Percentiles rank a stretch among this genome's conserved stretches.
Evolutionary conservation across 1,284 basidiomycete species (phyloP).

Genomic region (Mycosarcoma maydis): DNA sequence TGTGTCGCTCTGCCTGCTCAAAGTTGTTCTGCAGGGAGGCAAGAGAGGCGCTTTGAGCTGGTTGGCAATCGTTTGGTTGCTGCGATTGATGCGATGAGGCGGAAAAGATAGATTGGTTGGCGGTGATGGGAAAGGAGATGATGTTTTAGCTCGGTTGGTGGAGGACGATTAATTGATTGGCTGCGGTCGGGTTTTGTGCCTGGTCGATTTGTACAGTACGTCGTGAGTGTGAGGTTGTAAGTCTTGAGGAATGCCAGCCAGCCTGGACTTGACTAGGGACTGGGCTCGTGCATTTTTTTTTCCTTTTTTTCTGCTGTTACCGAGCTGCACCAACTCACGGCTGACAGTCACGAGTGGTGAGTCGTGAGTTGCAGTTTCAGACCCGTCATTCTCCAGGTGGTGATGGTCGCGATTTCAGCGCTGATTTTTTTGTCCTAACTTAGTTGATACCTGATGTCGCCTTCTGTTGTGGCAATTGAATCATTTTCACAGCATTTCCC

Average conservation of each 20-base stretch:
- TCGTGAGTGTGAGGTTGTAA: too few species aligned
- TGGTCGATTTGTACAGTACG: too few species aligned
- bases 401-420: too few species aligned
- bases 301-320: background rate
- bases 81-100: background rate
- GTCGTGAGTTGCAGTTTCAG: too few species aligned
- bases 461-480: conserved; percentile 1
- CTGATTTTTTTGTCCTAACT: too few species aligned
- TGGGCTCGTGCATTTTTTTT: conserved; percentile 1
- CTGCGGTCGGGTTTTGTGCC: too few species aligned
- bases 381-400: too few species aligned
- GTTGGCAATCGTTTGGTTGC: too few species aligned
- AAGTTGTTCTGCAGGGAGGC: background rate
- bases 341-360: too few species aligned
- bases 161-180: conserved; percentile 27
- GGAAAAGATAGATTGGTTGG: background rate
- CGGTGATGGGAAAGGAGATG: conserved; percentile 4
- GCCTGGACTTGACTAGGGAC: background rate
- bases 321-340: too few species aligned
- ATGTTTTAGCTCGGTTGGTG: conserved; percentile 8
- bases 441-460: too few species aligned
- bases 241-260: conserved; percentile 2
- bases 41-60: background rate
- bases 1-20: background rate
- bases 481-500: too few species aligned